Evolutionary conservation across 2,329 filamentous ascomycete species (phyloP).

Genomic region (Talaromyces sp.): DNA sequence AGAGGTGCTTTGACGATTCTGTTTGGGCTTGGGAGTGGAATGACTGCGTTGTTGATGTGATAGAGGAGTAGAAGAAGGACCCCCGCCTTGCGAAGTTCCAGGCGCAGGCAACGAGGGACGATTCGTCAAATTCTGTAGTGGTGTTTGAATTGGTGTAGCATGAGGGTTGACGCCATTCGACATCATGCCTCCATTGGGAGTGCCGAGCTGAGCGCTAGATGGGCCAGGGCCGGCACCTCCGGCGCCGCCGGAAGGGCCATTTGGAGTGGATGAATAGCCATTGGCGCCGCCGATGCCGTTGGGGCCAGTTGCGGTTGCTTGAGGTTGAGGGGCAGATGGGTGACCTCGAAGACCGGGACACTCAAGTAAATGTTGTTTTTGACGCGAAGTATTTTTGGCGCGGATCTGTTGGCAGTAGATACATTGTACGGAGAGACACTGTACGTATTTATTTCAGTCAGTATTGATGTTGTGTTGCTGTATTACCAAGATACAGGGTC

Average conservation of each 20-base stretch:
- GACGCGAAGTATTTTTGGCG: conserved; percentile 52
- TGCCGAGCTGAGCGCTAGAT: conserved; percentile 36
- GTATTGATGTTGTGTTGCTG: conserved; percentile 29
- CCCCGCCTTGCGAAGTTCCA: conserved; percentile 30
- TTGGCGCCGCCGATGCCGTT: conserved; percentile 42
- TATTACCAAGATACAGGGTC: conserved; percentile 36
- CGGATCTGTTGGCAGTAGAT: conserved; percentile 54
- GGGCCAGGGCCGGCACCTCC: conserved; percentile 32
- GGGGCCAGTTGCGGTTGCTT: conserved; percentile 35
- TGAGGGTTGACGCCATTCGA: conserved; percentile 44
- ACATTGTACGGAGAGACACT: conserved; percentile 53
- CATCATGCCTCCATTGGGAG: conserved; percentile 43
- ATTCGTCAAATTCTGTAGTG: conserved; percentile 39
- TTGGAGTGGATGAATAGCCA: conserved; percentile 45
- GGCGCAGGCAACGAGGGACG: conserved; percentile 41
- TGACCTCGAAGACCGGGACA: conserved; percentile 49
- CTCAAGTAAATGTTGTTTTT: conserved; percentile 52
- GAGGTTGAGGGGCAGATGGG: conserved; percentile 43
- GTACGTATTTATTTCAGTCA: conserved; percentile 22
- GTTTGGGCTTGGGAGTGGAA: conserved; percentile 22
- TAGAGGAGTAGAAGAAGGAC: conserved; percentile 31
- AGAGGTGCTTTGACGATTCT: conserved; percentile 34
- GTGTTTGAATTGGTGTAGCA: conserved; percentile 40
- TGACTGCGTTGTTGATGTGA: conserved; percentile 32
- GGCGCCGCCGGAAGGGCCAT: conserved; percentile 33